phyloP scores from a whole-genome alignment of 345 rosid species.

The Hibiscus mutabilis region DNA sequence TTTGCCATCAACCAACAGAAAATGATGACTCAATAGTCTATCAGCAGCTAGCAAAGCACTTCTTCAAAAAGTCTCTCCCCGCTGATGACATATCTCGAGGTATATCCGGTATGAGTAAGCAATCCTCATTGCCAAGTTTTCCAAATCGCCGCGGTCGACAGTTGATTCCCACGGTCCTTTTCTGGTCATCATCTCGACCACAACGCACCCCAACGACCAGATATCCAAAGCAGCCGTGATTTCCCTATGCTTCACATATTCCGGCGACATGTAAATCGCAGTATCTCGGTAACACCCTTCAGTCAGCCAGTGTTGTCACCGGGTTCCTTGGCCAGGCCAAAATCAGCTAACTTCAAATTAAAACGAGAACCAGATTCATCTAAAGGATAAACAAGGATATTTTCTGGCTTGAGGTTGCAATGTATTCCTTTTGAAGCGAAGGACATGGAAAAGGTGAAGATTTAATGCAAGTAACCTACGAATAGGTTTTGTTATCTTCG shows the following conservation, averaged over 20 bases:
- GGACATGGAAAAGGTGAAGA: neutral
- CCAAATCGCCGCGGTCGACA: no score
- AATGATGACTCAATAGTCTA: neutral
- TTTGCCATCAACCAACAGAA: no score
- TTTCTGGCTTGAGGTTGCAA: neutral
- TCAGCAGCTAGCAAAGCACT: neutral
- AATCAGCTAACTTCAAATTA: neutral
- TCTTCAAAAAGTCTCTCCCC: neutral
- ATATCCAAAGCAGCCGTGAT: neutral
- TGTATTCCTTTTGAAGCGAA: neutral
- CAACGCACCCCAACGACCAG: neutral
- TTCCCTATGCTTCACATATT: neutral
- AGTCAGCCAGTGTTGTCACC: neutral
- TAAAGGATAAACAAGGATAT: neutral
- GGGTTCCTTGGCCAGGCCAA: neutral
- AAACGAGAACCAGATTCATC: neutral
- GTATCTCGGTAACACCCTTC: neutral
- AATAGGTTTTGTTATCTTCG: neutral
- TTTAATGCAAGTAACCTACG: neutral
- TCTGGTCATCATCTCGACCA: neutral
- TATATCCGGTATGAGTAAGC: neutral
- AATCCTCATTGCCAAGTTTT: neutral
- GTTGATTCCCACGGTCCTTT: neutral
- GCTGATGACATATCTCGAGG: neutral
- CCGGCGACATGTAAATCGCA: neutral